phyloP scores from a whole-genome alignment of 1,284 basidiomycete species.

The Vanrija sp. region DNA sequence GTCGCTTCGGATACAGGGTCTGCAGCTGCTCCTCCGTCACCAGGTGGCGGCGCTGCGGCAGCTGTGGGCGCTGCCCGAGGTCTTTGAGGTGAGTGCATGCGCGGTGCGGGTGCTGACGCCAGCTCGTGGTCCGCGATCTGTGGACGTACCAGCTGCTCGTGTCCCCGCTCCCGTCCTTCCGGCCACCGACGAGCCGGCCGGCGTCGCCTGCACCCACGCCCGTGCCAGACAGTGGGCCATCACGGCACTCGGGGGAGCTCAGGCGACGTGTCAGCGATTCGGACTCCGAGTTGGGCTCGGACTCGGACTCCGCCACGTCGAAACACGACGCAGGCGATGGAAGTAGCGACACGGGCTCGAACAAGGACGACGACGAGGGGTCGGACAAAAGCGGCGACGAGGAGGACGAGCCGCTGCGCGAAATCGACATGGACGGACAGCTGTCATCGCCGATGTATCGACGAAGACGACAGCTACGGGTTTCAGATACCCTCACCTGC shows the following conservation, averaged over 20 bases:
- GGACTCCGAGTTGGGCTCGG: background rate
- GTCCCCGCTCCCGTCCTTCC: background rate
- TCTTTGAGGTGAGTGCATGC: conserved; percentile 65
- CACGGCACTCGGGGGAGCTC: background rate
- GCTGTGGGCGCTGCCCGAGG: conserved; percentile 68
- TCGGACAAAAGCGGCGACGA: conserved; percentile 7
- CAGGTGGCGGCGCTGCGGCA: conserved; percentile 63
- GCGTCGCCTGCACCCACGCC: conserved; percentile 51
- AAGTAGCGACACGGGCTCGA: background rate
- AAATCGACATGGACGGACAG: background rate
- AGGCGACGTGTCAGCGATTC: background rate
- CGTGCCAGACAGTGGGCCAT: background rate
- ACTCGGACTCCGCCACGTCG: background rate
- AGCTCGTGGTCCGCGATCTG: conserved; percentile 73
- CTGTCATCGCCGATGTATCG: background rate
- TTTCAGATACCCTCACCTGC: conserved; percentile 36
- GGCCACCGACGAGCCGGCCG: background rate
- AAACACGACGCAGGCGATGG: background rate
- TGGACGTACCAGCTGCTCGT: conserved; percentile 73
- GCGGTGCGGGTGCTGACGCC: background rate
- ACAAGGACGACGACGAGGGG: background rate
- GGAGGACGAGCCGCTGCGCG: background rate
- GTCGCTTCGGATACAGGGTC: conserved; percentile 72
- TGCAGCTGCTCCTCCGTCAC: conserved; percentile 71
- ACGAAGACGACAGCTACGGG: conserved; percentile 3